Evolutionary conservation across 345 rosid species (phyloP).

Genomic region (Durio zibethinus): DNA sequence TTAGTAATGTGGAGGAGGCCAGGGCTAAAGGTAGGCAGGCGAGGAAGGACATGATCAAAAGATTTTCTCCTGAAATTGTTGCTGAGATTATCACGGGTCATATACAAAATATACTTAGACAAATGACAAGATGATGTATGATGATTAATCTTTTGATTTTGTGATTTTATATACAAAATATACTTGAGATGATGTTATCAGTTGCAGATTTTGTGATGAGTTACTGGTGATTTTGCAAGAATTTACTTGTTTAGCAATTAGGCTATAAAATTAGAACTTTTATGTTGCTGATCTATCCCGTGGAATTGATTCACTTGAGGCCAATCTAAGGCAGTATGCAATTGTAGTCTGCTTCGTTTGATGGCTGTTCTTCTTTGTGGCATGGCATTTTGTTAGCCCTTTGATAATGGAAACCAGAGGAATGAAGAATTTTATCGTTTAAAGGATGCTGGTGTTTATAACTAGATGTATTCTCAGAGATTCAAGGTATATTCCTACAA

Average conservation of each 20-base stretch:
- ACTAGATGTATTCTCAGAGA: neutral
- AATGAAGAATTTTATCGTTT: neutral
- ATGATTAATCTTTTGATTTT: neutral
- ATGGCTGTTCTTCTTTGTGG: neutral
- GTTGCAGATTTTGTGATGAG: neutral
- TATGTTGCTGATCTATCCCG: neutral
- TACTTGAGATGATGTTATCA: neutral
- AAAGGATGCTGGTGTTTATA: neutral
- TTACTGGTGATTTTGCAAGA: neutral
- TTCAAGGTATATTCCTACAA: too few relatives aligned
- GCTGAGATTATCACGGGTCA: constrained; percentile 51
- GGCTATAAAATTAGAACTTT: neutral
- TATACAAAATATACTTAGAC: constrained; percentile 33
- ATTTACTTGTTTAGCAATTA: neutral
- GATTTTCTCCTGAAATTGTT: constrained; percentile 69
- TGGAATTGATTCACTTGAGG: neutral
- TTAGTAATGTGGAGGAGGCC: constrained; percentile 50
- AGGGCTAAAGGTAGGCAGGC: constrained; percentile 55
- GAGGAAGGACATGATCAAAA: constrained; percentile 65
- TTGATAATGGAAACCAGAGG: neutral
- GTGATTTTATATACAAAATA: neutral
- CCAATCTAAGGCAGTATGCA: neutral
- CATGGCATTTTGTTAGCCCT: neutral
- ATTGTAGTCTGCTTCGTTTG: neutral
- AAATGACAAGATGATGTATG: constrained; percentile 19